Base-by-base conservation (phyloP, 306 rosid genomes). In the Casuarina equisetifolia region DNA sequence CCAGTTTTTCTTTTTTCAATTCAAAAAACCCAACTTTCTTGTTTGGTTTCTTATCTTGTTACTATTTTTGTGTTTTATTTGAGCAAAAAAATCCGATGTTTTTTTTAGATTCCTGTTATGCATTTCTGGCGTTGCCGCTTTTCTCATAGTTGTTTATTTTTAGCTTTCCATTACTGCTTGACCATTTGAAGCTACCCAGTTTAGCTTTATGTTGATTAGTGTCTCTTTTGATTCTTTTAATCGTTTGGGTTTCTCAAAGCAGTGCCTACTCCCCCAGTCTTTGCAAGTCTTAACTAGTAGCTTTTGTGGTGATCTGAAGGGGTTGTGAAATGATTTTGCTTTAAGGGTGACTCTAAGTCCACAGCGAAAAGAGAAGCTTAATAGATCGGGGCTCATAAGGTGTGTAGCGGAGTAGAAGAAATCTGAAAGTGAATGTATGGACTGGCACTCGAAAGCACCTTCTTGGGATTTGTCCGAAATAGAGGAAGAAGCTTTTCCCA, bases 401-500 rank as follows among this genome's bases (percentile, higher is more conserved):
- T 19, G 55, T 17, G 45, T 66, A 15, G 32, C 43, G 51, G 15
- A 44, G 74, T 16, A 70, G 77, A 35, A 64, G 46, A 55, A 69
- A 12, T 20, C 73, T 35, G 57, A 69, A 82, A 70, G 82, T 75
- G 78, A 72, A 54, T 81, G 72, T 81, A 92, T 95, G 99, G 99
- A 95, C 71, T 92, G 99, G 99, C 91, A 92, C 80, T 77, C 86
- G 86, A 95, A 88, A 84, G 85, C 92, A 77, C 67, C 90, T 53
- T 84, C 91, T 32, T 92, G 92, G 97, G 97, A 95, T 85, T 91
- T 95, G 74, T 71, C 80, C 78, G 96, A 90, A 74, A 79, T 95
- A 64, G 89, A 88, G 49, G 87, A 84, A 74, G 86, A 79, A 84
- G 82, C 78, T 45, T 78, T 87, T 51, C 79, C 89, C 76, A 87